phyloP scores from a whole-genome alignment of 2,329 filamentous ascomycete species.

The Exophiala sp. region DNA sequence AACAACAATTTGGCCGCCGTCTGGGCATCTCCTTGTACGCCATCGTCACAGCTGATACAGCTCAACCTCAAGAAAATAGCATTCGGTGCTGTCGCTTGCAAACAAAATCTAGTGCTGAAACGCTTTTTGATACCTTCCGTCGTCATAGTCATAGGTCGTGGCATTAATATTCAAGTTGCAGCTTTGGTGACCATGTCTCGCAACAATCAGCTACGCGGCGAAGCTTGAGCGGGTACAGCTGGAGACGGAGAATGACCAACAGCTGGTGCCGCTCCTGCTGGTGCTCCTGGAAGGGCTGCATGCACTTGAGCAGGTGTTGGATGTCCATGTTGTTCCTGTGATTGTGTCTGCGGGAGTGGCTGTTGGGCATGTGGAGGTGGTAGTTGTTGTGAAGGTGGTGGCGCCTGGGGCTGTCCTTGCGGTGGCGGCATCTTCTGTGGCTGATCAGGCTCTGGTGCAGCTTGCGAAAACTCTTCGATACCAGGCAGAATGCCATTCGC shows the following conservation, averaged over 20 bases:
- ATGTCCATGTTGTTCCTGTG: neutral
- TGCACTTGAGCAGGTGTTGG: neutral
- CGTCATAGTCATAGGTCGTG: constrained; percentile 1
- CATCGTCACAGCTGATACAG: too few species aligned
- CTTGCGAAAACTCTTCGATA: constrained; percentile 19
- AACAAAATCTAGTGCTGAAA: neutral
- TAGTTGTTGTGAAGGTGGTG: neutral
- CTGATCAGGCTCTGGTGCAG: constrained; percentile 1
- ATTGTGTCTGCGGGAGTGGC: neutral
- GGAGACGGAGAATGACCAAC: neutral
- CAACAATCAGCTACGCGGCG: neutral
- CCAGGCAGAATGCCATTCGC: constrained; percentile 20
- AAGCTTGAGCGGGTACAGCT: neutral
- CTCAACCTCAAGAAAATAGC: neutral
- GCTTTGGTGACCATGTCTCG: neutral
- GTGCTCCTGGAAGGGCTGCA: neutral
- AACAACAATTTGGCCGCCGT: too few species aligned
- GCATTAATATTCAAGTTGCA: neutral
- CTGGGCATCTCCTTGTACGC: too few species aligned
- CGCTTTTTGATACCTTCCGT: neutral
- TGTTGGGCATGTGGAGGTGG: neutral
- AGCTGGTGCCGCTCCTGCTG: too few species aligned
- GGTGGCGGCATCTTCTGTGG: neutral
- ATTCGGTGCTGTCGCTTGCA: neutral
- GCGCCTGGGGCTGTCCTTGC: neutral